These are phyloP conservation scores for Micractinium sp. DNA, from an alignment of 139 green algal genomes.

Conservation along the genomic window DNA sequence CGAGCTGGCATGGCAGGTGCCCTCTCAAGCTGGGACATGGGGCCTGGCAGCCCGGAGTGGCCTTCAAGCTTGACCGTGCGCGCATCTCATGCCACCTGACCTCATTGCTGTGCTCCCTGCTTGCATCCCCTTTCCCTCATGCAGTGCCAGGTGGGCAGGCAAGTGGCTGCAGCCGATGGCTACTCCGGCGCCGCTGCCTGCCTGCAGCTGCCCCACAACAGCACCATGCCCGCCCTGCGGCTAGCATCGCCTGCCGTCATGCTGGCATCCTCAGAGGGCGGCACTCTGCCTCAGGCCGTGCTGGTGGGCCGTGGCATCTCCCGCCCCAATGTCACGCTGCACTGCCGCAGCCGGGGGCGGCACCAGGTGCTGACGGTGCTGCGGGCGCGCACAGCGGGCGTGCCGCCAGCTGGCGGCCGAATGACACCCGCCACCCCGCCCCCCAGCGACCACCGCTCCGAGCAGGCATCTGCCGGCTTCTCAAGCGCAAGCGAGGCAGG, in stretches of 20 bases:
- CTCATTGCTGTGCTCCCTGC: too few species aligned
- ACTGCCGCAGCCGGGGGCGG: slow-evolving; percentile 8
- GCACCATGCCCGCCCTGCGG: background rate
- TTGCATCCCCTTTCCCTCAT: too few species aligned
- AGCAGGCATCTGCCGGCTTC: background rate
- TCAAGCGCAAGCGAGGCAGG: background rate
- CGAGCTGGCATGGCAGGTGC: background rate
- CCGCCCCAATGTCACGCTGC: background rate
- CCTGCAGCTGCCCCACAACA: background rate
- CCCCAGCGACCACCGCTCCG: background rate
- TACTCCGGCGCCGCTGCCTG: background rate
- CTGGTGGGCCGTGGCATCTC: background rate
- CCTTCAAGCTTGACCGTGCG: too few species aligned
- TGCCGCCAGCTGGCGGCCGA: too few species aligned
- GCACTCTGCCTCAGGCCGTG: background rate
- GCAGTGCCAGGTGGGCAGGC: background rate
- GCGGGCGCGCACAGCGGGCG: too few species aligned
- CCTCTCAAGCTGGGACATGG: background rate
- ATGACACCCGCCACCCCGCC: background rate
- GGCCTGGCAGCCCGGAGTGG: background rate
- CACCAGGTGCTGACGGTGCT: background rate
- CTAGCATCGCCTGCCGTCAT: background rate
- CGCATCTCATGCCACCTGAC: too few species aligned
- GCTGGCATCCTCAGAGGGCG: background rate
- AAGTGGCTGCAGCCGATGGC: background rate